Evolutionary conservation across 129 eudicot species (phyloP), one percentile per base, ranked within the genome.

Genomic region (Logfia minima): DNA sequence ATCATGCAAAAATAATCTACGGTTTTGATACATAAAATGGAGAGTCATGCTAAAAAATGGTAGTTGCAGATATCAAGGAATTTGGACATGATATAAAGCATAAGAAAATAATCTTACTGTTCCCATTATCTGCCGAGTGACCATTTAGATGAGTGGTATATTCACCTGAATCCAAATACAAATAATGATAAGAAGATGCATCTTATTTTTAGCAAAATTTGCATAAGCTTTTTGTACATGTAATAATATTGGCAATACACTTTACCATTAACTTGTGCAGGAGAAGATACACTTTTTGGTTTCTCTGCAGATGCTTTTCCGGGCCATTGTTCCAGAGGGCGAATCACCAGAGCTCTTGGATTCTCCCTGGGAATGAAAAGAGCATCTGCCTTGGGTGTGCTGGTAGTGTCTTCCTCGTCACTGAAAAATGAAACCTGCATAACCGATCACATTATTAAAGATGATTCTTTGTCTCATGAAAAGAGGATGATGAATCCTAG

Each of bases 311-410:
- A 75, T 68, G 81, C 32, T 84, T 84, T 91, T 23, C 87, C 83
- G 56, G 91, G 84, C 97, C 93, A 87, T 81, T 85, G 97, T 72
- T 94, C 97, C 72, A 91, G 19, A n/a, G 96, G 99, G 32, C 92
- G 97, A 66, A 94, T 83, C 21, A 94, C 88, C 60, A 94, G 82
- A 74, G 99, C 97, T 79, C 99, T 88, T 23, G 99, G 99, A 81
- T 94, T 91, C 87, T 94, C 99, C 85, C 99, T 82, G 55, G 99
- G 97, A 86, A 94, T 79, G 60, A 89, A 89, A 73, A 94, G 90
- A 65, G 99, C 97, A 65, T 94, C 99, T 39, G 99, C 99, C 84
- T 94, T 94, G 0, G 99, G 99, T 6, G 96, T 91, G 79, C 90
- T 85, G 22, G 90, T 84, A 45, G 94, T 81, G 55, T 91, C 96